phyloP scores from a whole-genome alignment of 179 eudicot species.

The Vitellaria paradoxa region DNA sequence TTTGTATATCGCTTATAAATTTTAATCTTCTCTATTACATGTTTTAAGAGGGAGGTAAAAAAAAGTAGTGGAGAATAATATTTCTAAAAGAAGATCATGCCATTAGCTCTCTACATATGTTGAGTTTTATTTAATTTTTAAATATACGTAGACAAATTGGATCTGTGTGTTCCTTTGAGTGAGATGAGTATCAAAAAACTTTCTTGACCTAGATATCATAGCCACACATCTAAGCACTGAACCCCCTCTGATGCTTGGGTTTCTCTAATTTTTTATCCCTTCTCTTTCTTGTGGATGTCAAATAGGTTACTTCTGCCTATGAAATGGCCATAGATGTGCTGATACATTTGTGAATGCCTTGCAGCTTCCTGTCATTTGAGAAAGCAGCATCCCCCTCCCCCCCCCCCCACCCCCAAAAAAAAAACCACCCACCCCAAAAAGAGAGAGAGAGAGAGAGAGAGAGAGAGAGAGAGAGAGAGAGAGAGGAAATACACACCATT shows the following conservation, averaged over 20 bases:
- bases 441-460: neutral
- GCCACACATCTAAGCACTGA: neutral
- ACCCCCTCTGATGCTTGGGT: neutral
- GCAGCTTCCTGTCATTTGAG: neutral
- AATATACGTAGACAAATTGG: neutral
- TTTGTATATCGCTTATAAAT: constrained; percentile 6
- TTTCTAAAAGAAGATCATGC: neutral
- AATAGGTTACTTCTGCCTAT: neutral
- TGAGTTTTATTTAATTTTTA: neutral
- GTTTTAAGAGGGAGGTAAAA: neutral
- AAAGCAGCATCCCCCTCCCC: neutral
- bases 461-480: neutral
- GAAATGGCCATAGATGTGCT: neutral
- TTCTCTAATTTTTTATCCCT: neutral
- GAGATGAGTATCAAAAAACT: neutral
- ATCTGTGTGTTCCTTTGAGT: neutral
- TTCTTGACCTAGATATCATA: neutral
- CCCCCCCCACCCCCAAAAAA: neutral
- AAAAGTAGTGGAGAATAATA: too few relatives aligned
- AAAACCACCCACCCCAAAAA: neutral
- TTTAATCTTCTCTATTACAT: neutral
- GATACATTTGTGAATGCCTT: neutral
- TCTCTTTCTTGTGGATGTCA: neutral
- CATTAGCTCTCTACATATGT: neutral
- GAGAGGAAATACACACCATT: neutral